Base-by-base conservation (phyloP, 441 rosid species). In the Biscutella auriculata region DNA sequence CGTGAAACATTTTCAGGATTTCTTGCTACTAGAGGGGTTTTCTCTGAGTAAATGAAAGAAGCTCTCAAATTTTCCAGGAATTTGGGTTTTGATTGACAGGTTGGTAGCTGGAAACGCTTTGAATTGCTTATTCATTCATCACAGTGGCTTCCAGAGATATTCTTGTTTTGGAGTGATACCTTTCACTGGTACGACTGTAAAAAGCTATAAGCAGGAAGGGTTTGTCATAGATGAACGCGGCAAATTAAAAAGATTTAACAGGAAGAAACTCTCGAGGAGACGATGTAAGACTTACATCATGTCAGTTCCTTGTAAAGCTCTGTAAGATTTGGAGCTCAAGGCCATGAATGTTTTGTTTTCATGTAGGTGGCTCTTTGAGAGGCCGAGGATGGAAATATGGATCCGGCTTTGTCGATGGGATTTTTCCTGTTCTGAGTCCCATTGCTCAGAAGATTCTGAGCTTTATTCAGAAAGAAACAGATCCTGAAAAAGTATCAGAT, bases 321-420 rank as follows among this genome's bases (percentile, higher is more conserved):
- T 50, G 28, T 43, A 37, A 29, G 14, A 27, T 52, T 52, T 35
- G 14, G 36, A 36, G 13, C 6, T 13, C n/a, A n/a, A n/a, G n/a
- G n/a, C n/a, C n/a, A 8, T 26, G 68, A 12, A 34, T 6, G 12
- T 44, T 67, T 60, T 12, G 35, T 67, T 29, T 35, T 15, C 14
- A 12, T 23, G 49, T 65, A 91, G 97, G 87, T 72, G 96, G 97
- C 23, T 74, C 95, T 65, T 72, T 91, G 66, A 87, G 85, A 16
- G 95, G 97, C 14, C 60, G 76, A 65, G 97, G 97, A 68, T 87
- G 96, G 97, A 87, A 91, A 66, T 91, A 85, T 21, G 95, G 96
- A 29, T 91, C 97, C 9, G 96, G 95, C 2, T 91, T 91, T 54
- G 97, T 87, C 0, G 96, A 91, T 70, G 96, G 93, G 48, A 78